phyloP scores from a whole-genome alignment of 148 eudicot species.

The Cornus kousa region DNA sequence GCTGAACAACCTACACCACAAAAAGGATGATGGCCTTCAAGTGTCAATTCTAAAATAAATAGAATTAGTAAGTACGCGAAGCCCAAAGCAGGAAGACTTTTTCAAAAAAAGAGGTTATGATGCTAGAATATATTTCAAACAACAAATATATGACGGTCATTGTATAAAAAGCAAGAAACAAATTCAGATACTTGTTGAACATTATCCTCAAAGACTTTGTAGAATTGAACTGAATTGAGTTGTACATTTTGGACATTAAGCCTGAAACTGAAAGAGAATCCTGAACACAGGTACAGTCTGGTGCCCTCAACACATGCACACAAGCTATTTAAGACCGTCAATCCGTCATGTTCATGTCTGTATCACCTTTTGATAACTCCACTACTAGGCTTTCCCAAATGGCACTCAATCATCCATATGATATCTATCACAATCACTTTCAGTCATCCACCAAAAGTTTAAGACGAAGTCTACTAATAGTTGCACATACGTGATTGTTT shows the following conservation, averaged over 20 bases:
- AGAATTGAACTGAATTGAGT: background rate
- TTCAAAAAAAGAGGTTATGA: slow-evolving; percentile 6
- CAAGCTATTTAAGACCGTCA: background rate
- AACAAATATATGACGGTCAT: background rate
- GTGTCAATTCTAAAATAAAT: slow-evolving; percentile 2
- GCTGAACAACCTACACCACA: slow-evolving; percentile 78
- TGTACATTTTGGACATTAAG: background rate
- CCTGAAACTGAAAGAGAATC: background rate
- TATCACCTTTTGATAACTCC: background rate
- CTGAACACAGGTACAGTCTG: background rate
- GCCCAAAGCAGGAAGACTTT: background rate
- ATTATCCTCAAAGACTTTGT: background rate
- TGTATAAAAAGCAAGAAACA: background rate
- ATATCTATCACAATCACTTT: background rate
- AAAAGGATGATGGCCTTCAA: background rate
- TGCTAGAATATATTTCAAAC: background rate
- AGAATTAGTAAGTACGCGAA: background rate
- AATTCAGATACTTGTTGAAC: background rate
- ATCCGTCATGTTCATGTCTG: background rate
- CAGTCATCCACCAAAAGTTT: background rate
- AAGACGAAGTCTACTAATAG: background rate
- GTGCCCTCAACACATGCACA: background rate
- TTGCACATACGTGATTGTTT: background rate
- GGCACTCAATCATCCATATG: background rate
- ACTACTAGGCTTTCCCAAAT: background rate